These are phyloP conservation scores for Hypholoma fasciculare DNA, from an alignment of 768 basidiomycete species.

Conservation along the genomic window DNA sequence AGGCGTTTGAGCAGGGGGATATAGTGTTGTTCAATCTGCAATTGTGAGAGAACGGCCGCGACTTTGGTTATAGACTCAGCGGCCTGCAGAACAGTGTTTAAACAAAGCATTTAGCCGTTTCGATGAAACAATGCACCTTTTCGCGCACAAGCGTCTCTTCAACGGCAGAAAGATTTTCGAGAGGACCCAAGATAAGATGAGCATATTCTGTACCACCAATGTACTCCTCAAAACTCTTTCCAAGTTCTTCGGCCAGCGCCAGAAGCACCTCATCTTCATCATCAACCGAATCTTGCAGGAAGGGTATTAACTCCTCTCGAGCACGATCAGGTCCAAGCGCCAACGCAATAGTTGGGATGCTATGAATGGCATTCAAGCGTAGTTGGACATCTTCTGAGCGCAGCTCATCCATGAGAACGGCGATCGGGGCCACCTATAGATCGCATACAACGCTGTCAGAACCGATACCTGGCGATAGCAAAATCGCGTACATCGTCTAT, in stretches of 20 bases:
- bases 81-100: slow-evolving; percentile 53
- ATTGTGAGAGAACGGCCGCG: slow-evolving; percentile 69
- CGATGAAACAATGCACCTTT: slow-evolving; percentile 61
- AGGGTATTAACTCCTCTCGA: slow-evolving; percentile 92
- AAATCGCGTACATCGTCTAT: slow-evolving; percentile 63
- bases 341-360: slow-evolving; percentile 96
- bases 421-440: slow-evolving; percentile 85
- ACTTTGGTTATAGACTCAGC: slow-evolving; percentile 95
- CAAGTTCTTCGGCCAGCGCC: slow-evolving; percentile 93
- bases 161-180: slow-evolving; percentile 94
- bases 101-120: slow-evolving; percentile 8
- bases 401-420: slow-evolving; percentile 96
- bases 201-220: slow-evolving; percentile 88
- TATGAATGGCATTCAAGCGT: slow-evolving; percentile 94
- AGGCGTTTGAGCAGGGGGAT: slow-evolving; percentile 90
- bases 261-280: slow-evolving; percentile 98
- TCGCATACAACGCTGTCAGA: slow-evolving; percentile 17
- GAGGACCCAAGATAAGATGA: slow-evolving; percentile 84
- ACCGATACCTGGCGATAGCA: slow-evolving; percentile 15
- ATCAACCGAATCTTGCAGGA: slow-evolving; percentile 98
- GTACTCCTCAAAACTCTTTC: slow-evolving; percentile 90
- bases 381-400: slow-evolving; percentile 97
- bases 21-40: slow-evolving; percentile 87
- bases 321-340: slow-evolving; percentile 95
- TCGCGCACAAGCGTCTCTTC: slow-evolving; percentile 98